Conservation (phyloP, 192 early-diverging fungal species). For the Linnemannia exigua region DNA sequence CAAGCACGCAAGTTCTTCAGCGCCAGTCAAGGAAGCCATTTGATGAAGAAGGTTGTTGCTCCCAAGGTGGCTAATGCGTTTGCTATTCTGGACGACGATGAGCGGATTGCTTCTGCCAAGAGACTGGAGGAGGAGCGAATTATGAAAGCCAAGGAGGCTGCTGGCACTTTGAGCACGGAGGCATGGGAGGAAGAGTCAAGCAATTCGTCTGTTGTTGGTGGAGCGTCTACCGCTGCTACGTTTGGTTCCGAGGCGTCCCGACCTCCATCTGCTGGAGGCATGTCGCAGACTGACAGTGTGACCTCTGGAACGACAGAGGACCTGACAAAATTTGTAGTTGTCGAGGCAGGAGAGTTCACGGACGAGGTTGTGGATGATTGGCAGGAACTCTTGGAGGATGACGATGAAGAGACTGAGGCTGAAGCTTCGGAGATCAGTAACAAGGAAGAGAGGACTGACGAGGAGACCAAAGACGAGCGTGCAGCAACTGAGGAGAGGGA, state of each 20-base stretch:
- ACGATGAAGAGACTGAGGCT: conserved; percentile 11
- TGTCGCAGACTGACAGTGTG: not conserved
- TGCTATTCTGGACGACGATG: conserved; percentile 50
- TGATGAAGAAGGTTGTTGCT: conserved; percentile 23
- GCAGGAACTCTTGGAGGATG: conserved; percentile 53
- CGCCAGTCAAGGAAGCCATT: conserved; percentile 12
- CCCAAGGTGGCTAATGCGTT: conserved; percentile 41
- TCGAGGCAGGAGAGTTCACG: conserved; percentile 51
- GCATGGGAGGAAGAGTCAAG: conserved; percentile 51
- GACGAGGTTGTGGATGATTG: conserved; percentile 54
- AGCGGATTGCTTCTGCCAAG: conserved; percentile 47
- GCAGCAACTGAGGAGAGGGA: not conserved
- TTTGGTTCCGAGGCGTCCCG: not conserved
- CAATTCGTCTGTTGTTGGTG: not conserved
- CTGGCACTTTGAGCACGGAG: conserved; percentile 46
- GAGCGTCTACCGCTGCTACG: not conserved
- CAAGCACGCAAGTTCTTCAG: conserved; percentile 46
- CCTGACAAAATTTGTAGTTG: conserved; percentile 52
- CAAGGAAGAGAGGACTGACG: not conserved
- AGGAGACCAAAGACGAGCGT: not conserved
- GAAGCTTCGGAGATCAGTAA: not conserved
- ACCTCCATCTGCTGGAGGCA: not conserved
- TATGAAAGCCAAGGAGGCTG: conserved; percentile 52
- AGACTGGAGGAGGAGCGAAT: conserved; percentile 43
- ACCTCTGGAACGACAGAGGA: conserved; percentile 21